Conservation (phyloP, 805 yeast species). For the Hanseniaspora valbyensis region DNA sequence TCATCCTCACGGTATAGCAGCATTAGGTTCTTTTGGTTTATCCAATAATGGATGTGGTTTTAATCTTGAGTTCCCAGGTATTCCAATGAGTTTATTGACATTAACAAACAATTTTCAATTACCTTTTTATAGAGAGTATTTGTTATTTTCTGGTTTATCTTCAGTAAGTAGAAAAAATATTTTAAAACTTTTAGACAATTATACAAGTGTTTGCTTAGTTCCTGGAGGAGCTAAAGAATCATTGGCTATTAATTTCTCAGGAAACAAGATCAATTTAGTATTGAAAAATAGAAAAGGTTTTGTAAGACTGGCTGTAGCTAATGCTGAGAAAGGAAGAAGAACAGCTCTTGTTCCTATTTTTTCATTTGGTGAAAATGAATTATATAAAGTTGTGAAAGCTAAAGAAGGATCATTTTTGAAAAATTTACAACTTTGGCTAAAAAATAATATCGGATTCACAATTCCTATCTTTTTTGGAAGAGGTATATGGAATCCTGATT, state of each 20-base stretch:
- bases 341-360: slow-evolving; percentile 72
- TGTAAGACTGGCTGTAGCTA: slow-evolving; percentile 54
- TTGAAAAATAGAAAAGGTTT: slow-evolving; percentile 76
- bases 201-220: slow-evolving; percentile 75
- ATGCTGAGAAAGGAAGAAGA: slow-evolving; percentile 44
- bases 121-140: slow-evolving; percentile 80
- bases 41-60: slow-evolving; percentile 74
- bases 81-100: slow-evolving; percentile 68
- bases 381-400: slow-evolving; percentile 43
- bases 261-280: slow-evolving; percentile 50
- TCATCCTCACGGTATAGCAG: slow-evolving; percentile 94
- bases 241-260: slow-evolving; percentile 44
- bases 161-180: slow-evolving; percentile 73
- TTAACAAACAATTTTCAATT: slow-evolving; percentile 68
- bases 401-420: slow-evolving; percentile 38
- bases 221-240: slow-evolving; percentile 96
- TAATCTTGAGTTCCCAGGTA: slow-evolving; percentile 65
- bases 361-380: slow-evolving; percentile 78
- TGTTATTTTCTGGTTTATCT: slow-evolving; percentile 69
- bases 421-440: slow-evolving; percentile 60
- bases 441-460: slow-evolving; percentile 65
- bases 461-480: slow-evolving; percentile 85
- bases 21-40: slow-evolving; percentile 74
- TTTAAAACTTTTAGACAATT: slow-evolving; percentile 46
- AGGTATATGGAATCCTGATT: slow-evolving; percentile 84